Conservation (phyloP, 805 yeast genomes). For the Ogataea pini region DNA sequence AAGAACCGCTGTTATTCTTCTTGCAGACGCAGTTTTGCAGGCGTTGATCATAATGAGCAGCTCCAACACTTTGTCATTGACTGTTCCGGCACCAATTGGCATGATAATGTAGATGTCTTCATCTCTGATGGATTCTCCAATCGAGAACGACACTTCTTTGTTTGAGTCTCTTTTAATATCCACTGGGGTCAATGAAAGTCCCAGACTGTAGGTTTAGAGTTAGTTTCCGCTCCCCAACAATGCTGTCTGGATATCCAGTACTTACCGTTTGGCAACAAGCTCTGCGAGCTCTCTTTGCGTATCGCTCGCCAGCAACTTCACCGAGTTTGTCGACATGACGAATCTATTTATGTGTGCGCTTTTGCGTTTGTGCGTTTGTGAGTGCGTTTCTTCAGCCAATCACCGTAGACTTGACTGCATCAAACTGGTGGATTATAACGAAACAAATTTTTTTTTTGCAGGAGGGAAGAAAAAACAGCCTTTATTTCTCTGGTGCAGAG, state of each 20-base stretch:
- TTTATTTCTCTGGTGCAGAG: constrained; percentile 4
- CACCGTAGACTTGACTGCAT: background rate
- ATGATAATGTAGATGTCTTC: constrained; percentile 79
- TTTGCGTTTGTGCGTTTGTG: background rate
- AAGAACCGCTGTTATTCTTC: constrained; percentile 78
- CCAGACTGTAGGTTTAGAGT: constrained; percentile 43
- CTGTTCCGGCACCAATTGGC: constrained; percentile 77
- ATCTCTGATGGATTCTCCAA: constrained; percentile 82
- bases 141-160: constrained; percentile 73
- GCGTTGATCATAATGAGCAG: constrained; percentile 78
- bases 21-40: constrained; percentile 79
- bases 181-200: constrained; percentile 60
- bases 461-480: background rate
- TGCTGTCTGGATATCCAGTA: background rate
- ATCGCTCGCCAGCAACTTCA: constrained; percentile 67
- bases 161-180: constrained; percentile 66
- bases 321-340: constrained; percentile 71
- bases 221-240: background rate
- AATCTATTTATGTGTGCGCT: background rate
- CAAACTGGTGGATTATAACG: background rate
- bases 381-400: background rate
- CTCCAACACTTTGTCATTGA: constrained; percentile 75
- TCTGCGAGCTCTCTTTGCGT: constrained; percentile 69
- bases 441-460: background rate
- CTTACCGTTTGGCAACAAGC: constrained; percentile 52